Percentiles rank a stretch among this genome's conserved stretches.
These are phyloP conservation scores for Schizopora paradoxa DNA, from an alignment of 1,284 basidiomycete genomes.

Conservation along the genomic window DNA sequence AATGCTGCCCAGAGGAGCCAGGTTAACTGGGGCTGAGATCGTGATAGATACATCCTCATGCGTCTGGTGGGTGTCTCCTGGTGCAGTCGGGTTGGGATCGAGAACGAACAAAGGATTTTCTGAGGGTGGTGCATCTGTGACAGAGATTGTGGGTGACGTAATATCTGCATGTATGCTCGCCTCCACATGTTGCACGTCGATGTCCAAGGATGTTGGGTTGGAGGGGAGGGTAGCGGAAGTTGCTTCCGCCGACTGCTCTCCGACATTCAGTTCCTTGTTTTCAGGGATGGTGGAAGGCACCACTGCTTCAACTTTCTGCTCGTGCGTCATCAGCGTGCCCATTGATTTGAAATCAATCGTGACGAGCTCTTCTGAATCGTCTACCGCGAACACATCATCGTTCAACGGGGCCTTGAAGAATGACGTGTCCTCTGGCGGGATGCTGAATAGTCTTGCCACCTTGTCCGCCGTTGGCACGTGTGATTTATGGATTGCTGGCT, in stretches of 20 bases:
- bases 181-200: neutral
- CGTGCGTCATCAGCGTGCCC: constrained; percentile 14
- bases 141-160: constrained; percentile 39
- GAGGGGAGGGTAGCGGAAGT: neutral
- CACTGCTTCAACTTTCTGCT: neutral
- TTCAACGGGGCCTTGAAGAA: constrained; percentile 23
- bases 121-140: neutral
- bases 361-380: constrained; percentile 21
- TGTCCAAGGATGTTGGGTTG: neutral
- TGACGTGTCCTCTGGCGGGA: constrained; percentile 13
- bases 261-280: neutral
- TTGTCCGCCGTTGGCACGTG: constrained; percentile 62
- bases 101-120: constrained; percentile 31
- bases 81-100: constrained; percentile 33
- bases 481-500: constrained; percentile 46
- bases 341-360: constrained; percentile 15
- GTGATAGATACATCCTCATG: constrained; percentile 14
- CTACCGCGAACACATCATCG: constrained; percentile 24
- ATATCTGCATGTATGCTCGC: constrained; percentile 20
- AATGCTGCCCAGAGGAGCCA: constrained; percentile 19
- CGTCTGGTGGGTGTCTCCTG: constrained; percentile 18
- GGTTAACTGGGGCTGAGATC: constrained; percentile 23
- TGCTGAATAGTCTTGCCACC: constrained; percentile 53
- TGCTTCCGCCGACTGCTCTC: neutral
- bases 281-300: neutral